These are phyloP conservation scores for Karstenula rhodostoma DNA, from an alignment of 2,329 filamentous ascomycete genomes.

Conservation along the genomic window DNA sequence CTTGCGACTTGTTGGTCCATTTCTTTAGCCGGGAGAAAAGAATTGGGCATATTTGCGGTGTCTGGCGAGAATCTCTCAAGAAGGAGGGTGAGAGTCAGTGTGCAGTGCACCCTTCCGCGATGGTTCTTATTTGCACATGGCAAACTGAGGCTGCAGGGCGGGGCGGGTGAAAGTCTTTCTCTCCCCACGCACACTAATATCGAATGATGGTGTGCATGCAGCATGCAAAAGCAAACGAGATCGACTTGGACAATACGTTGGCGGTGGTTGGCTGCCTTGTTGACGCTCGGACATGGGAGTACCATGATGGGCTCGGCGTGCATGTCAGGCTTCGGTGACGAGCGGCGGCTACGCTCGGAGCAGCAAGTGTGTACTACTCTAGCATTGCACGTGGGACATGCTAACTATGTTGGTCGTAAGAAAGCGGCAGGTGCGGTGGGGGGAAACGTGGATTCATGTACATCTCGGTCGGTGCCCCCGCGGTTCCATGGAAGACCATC, in stretches of 20 bases:
- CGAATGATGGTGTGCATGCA: slow-evolving; percentile 8
- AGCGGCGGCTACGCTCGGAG: slow-evolving; percentile 16
- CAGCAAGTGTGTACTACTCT: slow-evolving; percentile 8
- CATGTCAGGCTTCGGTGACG: slow-evolving; percentile 13
- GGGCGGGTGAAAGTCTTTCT: slow-evolving; percentile 3
- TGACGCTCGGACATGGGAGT: slow-evolving; percentile 20
- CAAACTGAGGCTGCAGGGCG: not conserved
- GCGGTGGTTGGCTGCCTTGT: slow-evolving; percentile 24
- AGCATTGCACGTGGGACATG: not conserved
- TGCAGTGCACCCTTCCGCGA: not conserved
- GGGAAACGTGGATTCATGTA: not conserved
- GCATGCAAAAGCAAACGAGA: not conserved
- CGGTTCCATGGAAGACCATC: not conserved
- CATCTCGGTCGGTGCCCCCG: not conserved
- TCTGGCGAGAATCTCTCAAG: not conserved
- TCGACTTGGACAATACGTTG: slow-evolving; percentile 16
- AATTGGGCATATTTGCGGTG: not conserved
- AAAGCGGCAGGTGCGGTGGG: not conserved
- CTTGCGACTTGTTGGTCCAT: not conserved
- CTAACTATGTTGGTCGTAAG: not conserved
- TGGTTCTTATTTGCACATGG: not conserved
- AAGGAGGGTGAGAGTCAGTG: not conserved
- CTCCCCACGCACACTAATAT: slow-evolving; percentile 8
- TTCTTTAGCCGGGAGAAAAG: not conserved
- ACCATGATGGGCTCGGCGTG: slow-evolving; percentile 35